A percentile compares a stretch with the other conserved stretches of the same genome.
Conservation (phyloP, 1,139 yeast species). For the Yamadazyma pseudoaaseri region DNA sequence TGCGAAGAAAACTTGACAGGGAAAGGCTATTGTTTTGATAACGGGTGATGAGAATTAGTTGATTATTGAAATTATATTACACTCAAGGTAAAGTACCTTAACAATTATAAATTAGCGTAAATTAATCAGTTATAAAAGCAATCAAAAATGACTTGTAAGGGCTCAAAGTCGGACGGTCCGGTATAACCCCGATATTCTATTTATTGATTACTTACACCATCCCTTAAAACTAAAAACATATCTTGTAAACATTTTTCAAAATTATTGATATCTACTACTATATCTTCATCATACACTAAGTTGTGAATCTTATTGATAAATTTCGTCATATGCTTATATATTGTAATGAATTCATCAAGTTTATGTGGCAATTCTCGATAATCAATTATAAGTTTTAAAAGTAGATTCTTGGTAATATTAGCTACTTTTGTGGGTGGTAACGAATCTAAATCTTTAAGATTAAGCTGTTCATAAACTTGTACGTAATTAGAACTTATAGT, state of each 20-base stretch:
- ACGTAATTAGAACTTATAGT: slow-evolving; percentile 20
- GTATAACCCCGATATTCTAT: no score
- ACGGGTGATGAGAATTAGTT: no score
- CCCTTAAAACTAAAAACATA: slow-evolving; percentile 1
- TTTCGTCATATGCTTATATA: slow-evolving; percentile 20
- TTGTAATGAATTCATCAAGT: slow-evolving; percentile 25
- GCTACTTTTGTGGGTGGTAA: slow-evolving; percentile 25
- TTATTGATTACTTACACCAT: neutral
- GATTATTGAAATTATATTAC: no score
- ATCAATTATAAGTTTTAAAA: slow-evolving; percentile 32
- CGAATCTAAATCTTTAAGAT: slow-evolving; percentile 26
- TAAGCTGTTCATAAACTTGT: slow-evolving; percentile 24
- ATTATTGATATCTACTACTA: slow-evolving; percentile 1
- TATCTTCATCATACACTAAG: slow-evolving; percentile 16
- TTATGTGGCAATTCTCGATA: slow-evolving; percentile 26
- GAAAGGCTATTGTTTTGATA: no score
- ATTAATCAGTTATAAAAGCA: no score
- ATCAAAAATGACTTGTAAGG: no score
- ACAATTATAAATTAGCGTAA: no score
- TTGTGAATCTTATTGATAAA: slow-evolving; percentile 32
- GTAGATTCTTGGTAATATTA: slow-evolving; percentile 30
- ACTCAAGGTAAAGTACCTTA: no score
- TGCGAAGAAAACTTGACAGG: no score
- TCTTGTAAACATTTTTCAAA: slow-evolving; percentile 3
- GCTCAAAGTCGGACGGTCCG: no score